Evolutionary conservation across 2,329 filamentous ascomycete genomes (phyloP).

Genomic region (Fusarium paranaense): DNA sequence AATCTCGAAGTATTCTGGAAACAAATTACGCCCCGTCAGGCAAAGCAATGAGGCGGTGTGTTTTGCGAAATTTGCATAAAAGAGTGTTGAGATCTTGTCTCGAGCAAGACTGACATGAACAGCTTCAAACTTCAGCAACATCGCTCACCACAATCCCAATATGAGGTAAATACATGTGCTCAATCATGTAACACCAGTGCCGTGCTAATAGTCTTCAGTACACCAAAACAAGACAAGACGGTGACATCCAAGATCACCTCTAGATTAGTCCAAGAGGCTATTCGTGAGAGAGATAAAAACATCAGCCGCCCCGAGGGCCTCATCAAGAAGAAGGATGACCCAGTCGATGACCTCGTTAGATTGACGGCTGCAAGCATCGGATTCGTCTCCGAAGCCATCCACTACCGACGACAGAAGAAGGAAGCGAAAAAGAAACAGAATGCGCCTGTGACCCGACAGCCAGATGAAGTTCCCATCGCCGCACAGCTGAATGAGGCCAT

Average conservation of each 20-base stretch:
- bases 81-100: neutral
- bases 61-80: neutral
- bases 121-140: neutral
- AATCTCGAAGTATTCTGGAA: neutral
- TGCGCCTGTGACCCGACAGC: neutral
- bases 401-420: constrained; percentile 9
- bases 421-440: neutral
- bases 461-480: neutral
- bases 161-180: neutral
- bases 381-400: constrained; percentile 6
- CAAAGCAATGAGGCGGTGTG: neutral
- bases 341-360: constrained; percentile 3
- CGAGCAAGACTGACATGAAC: too few relatives aligned
- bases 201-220: neutral
- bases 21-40: neutral
- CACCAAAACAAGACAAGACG: neutral
- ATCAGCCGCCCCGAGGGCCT: neutral
- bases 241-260: neutral
- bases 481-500: neutral
- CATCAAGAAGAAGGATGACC: neutral
- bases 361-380: constrained; percentile 9
- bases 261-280: neutral
- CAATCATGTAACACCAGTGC: neutral
- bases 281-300: neutral
- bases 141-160: neutral